Base-by-base conservation (phyloP, 495 filamentous ascomycete genomes). In the Penicillium manginii region DNA sequence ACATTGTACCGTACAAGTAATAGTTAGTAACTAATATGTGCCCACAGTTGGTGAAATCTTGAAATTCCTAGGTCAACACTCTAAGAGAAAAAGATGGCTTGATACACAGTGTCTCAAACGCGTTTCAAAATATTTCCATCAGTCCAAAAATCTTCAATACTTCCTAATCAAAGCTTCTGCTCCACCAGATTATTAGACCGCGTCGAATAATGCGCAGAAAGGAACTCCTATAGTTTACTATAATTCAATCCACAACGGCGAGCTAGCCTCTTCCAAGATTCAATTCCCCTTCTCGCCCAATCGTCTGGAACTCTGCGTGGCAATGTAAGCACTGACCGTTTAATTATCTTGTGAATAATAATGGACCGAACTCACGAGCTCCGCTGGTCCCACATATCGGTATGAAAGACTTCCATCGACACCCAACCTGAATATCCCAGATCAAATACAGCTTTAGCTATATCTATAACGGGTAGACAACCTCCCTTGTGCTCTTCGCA, bases 361-460 rank as follows among this genome's bases (percentile, higher is more conserved):
- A 39, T 39, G 35, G 35, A 6, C 15, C 3, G 2, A 39, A 46
- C 54, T 53, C 22, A 62, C 54, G 50, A 58, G 0, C 9, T 32
- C 14, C 55, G 43, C 14, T 26, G 18, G 7, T 58, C 35, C 29
- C 31, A 58, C 45, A 58, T 57, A 12, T 62, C 59, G 21, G 49
- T 58, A 50, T 58, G 54, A 19, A 62, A 62, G 15, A 62, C 55
- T 42, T 62, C 60, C 55, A 55, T 55, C 5, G 55, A 58, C 11
- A 62, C 55, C 55, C 52, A 62, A 8, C 47, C 47, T 2, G 19
- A 46, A 18, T 55, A 62, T 1, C 55, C 55, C 18, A 62, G 48
- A 42, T 59, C 60, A 31, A 62, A 52, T 9, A 58, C 43, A 40
- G 60, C 56, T 15, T 57, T 32, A 7, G 50, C 35, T 0, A 39